These are phyloP conservation scores for Zymoseptoria crescenta DNA, from an alignment of 2,329 filamentous ascomycete genomes.

Conservation along the genomic window DNA sequence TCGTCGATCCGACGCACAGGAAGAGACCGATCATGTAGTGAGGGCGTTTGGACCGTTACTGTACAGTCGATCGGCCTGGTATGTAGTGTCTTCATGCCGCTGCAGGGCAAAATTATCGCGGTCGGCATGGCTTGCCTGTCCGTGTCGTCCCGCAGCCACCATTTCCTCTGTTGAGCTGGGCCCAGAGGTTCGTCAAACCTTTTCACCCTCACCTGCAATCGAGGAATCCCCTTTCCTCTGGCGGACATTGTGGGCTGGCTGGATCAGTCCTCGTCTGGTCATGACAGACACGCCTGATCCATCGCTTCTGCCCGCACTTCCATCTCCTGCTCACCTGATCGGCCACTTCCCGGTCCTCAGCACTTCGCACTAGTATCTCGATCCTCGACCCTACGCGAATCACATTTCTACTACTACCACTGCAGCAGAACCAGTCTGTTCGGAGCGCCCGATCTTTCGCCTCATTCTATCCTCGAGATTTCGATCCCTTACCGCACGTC, in stretches of 20 bases:
- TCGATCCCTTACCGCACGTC: neutral
- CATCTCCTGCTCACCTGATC: neutral
- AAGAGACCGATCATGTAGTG: neutral
- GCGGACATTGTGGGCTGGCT: neutral
- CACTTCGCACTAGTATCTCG: neutral
- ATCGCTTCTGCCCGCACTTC: neutral
- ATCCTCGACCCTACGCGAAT: neutral
- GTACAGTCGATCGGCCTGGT: neutral
- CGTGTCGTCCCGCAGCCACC: conserved; percentile 6
- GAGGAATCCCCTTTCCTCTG: neutral
- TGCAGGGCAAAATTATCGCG: conserved; percentile 9
- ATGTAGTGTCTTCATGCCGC: neutral
- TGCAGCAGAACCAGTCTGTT: neutral
- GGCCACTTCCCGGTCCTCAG: neutral
- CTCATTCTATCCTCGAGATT: neutral
- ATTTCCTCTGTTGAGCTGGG: conserved; percentile 5
- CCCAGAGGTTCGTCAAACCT: conserved; percentile 3
- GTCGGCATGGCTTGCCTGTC: conserved; percentile 8
- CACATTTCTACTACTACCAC: neutral
- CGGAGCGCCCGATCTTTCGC: neutral
- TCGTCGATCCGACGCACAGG: neutral
- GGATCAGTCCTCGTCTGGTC: neutral
- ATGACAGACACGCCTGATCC: neutral
- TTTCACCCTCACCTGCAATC: neutral
- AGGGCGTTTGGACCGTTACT: neutral